Evolutionary conservation across 164 flowering plant species (phyloP).

Genomic region (Tinospora cordifolia): DNA sequence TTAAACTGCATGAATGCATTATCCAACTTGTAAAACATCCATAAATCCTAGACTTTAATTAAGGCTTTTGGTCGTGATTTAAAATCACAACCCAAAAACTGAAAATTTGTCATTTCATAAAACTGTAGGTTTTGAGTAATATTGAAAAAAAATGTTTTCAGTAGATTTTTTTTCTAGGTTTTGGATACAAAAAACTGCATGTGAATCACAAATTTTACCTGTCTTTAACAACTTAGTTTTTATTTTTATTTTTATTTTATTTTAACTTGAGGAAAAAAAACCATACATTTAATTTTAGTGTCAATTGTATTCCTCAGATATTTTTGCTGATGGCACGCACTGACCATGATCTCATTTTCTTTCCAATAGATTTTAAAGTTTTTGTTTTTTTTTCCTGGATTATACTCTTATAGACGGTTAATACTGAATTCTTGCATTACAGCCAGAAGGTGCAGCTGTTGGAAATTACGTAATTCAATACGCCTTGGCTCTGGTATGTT

Average conservation of each 20-base stretch:
- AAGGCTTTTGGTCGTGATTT: not conserved
- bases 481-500: conserved; percentile 87
- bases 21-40: not conserved
- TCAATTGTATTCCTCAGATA: not conserved
- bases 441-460: conserved; percentile 98
- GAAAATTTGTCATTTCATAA: no score
- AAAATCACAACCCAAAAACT: no score
- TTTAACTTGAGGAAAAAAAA: not conserved
- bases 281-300: not conserved
- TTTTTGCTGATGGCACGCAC: not conserved
- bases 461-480: conserved; percentile 80
- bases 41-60: not conserved
- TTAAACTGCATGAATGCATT: not conserved
- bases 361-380: not conserved
- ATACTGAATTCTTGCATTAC: conserved; percentile 24
- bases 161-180: no score
- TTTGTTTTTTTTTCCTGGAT: not conserved
- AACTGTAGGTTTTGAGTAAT: no score
- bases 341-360: not conserved
- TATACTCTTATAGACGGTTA: not conserved
- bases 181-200: no score
- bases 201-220: no score
- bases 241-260: not conserved
- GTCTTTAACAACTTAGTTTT: not conserved
- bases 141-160: no score